These are phyloP conservation scores for Trichoderma atroviride DNA, from an alignment of 2,329 filamentous ascomycete species.

Conservation along the genomic window DNA sequence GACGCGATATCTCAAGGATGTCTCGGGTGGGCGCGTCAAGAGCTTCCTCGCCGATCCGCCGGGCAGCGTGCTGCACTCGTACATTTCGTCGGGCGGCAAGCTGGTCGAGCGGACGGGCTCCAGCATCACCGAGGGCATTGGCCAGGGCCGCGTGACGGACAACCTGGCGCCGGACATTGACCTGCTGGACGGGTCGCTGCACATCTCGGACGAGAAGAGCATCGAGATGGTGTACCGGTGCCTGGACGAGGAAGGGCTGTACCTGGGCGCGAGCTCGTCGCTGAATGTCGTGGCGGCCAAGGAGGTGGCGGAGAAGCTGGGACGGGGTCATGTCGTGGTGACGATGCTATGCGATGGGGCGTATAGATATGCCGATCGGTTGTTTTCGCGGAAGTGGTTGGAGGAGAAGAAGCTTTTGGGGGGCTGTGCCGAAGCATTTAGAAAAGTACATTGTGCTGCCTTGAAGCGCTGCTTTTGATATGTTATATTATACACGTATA, in stretches of 20 bases:
- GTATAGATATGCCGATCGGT: conserved; percentile 91
- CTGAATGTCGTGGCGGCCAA: conserved; percentile 95
- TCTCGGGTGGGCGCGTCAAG: conserved; percentile 76
- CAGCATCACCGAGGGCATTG: conserved; percentile 97
- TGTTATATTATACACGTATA: conserved; percentile 35
- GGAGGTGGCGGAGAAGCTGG: conserved; percentile 88
- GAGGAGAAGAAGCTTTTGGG: conserved; percentile 79
- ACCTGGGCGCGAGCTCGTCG: conserved; percentile 89
- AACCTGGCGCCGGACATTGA: conserved; percentile 85
- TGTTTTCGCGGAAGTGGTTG: conserved; percentile 93
- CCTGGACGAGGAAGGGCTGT: conserved; percentile 92
- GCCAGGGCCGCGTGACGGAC: conserved; percentile 94
- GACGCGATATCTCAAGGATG: conserved; percentile 86
- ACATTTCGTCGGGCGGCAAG: conserved; percentile 82
- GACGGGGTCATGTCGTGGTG: conserved; percentile 86
- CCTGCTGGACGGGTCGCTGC: conserved; percentile 79
- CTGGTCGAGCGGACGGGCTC: conserved; percentile 79
- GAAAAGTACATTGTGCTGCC: conserved; percentile 94
- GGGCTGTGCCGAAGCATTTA: conserved; percentile 79
- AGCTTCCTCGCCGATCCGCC: conserved; percentile 92
- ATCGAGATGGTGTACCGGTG: conserved; percentile 98
- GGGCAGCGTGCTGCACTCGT: conserved; percentile 89
- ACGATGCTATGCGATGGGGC: conserved; percentile 94
- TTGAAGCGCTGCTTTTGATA: conserved; percentile 44
- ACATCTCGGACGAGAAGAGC: conserved; percentile 88